Conservation (phyloP, 176 grass and related monocot species). For the Pontederia paniculata region DNA sequence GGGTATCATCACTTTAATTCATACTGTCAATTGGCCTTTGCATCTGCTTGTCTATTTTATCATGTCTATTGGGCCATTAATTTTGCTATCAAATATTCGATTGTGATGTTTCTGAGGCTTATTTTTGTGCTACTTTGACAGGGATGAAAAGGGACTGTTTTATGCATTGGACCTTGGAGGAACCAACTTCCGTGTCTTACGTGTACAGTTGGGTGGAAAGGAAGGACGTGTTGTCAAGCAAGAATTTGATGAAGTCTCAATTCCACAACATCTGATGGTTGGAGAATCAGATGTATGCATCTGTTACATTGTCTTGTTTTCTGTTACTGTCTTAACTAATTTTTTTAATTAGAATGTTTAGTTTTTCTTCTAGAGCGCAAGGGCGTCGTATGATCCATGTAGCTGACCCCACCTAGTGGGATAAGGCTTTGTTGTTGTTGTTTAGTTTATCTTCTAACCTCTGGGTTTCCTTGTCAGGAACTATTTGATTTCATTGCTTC, state of each 20-base stretch:
- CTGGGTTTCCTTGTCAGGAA: constrained; percentile 48
- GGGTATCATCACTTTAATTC: no score
- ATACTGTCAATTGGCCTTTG: no score
- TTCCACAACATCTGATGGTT: constrained; percentile 69
- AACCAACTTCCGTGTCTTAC: constrained; percentile 78
- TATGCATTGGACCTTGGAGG: constrained; percentile 80
- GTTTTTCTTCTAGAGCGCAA: no score
- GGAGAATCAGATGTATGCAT: constrained; percentile 30
- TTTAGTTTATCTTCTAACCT: no score
- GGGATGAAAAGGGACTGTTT: constrained; percentile 56
- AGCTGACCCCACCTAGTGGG: no score
- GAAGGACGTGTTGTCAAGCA: constrained; percentile 36
- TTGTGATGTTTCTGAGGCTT: background rate
- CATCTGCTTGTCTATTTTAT: no score
- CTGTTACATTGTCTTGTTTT: background rate
- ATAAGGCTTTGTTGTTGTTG: no score
- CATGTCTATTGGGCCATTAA: no score
- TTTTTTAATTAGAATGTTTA: no score
- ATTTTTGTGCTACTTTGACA: constrained; percentile 2
- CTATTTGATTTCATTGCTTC: constrained; percentile 76
- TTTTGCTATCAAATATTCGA: no score
- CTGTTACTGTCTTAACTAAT: background rate
- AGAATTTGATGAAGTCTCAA: constrained; percentile 49
- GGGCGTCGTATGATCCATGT: no score
- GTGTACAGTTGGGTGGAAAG: constrained; percentile 50